Evolutionary conservation across 106 monocot genomes (phyloP).

Genomic region (Gastrodia elata): DNA sequence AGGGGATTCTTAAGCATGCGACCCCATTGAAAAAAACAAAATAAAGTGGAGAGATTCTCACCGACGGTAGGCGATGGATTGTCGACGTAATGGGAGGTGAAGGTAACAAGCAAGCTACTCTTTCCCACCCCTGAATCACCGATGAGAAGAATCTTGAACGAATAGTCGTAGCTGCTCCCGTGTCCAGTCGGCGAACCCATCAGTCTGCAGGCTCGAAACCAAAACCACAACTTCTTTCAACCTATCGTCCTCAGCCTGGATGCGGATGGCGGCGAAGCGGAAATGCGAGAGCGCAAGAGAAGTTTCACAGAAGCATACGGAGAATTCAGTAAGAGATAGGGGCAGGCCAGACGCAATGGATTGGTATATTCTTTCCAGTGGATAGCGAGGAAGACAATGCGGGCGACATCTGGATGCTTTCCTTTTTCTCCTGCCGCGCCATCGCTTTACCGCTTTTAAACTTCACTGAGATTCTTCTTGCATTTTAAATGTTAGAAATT

Average conservation of each 20-base stretch:
- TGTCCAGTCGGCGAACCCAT: conserved; percentile 13
- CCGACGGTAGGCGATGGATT: conserved; percentile 6
- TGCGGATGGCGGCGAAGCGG: neutral
- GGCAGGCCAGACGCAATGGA: neutral
- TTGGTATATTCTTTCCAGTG: neutral
- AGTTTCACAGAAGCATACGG: neutral
- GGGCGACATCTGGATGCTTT: conserved; percentile 7
- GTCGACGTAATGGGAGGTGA: conserved; percentile 30
- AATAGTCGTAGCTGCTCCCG: conserved; percentile 29
- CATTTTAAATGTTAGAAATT: neutral
- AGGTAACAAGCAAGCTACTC: conserved; percentile 51
- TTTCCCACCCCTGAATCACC: conserved; percentile 61
- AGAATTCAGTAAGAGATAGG: neutral
- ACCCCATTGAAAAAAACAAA: neutral
- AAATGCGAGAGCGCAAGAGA: neutral
- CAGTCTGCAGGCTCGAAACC: neutral
- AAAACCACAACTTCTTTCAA: neutral
- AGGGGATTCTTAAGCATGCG: neutral
- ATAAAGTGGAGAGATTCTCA: neutral
- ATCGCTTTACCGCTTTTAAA: neutral
- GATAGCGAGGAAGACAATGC: neutral
- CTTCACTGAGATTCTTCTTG: neutral
- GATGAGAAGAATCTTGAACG: conserved; percentile 54
- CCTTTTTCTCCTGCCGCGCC: neutral
- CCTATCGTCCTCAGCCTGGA: neutral